A percentile compares a stretch with the other conserved stretches of the same genome.
phyloP scores from a whole-genome alignment of 352 stramenopile species.

The Elongisporangium undulatum region DNA sequence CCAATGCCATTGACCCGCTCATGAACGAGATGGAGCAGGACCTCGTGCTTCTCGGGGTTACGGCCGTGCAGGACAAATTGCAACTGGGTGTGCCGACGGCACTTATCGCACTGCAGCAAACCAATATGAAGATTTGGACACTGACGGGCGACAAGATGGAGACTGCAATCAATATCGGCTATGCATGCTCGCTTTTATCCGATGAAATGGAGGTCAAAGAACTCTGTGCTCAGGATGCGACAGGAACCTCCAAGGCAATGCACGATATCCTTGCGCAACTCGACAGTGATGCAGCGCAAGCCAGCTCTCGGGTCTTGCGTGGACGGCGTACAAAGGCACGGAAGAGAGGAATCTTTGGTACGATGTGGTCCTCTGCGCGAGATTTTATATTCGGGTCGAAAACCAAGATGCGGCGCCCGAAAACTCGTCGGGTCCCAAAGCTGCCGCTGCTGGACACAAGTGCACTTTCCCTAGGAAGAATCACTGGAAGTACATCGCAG shows the following conservation, averaged over 20 bases:
- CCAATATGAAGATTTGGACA: slow-evolving; percentile 94
- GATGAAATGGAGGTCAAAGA: slow-evolving; percentile 77
- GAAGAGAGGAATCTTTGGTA: not conserved
- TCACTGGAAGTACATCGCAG: not conserved
- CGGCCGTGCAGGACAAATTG: slow-evolving; percentile 92
- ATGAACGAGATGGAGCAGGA: slow-evolving; percentile 83
- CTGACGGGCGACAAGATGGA: slow-evolving; percentile 95
- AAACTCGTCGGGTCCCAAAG: not conserved
- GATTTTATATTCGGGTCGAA: not conserved
- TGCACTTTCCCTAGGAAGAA: not conserved
- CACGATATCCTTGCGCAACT: slow-evolving; percentile 31
- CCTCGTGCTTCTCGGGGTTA: slow-evolving; percentile 81
- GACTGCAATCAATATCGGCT: slow-evolving; percentile 95
- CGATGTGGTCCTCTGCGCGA: not conserved
- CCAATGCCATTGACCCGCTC: slow-evolving; percentile 70
- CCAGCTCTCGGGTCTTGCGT: not conserved
- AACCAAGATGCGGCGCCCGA: not conserved
- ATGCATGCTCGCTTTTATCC: slow-evolving; percentile 81
- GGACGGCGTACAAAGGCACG: not conserved
- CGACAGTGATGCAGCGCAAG: not conserved
- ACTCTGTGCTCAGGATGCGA: slow-evolving; percentile 10
- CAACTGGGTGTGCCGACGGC: slow-evolving; percentile 88
- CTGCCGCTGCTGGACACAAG: not conserved
- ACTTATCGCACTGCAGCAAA: slow-evolving; percentile 78
- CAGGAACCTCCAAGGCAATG: slow-evolving; percentile 40